These are phyloP conservation scores for Elaeis guineensis DNA, from an alignment of 176 grass and related monocot species.

Conservation along the genomic window DNA sequence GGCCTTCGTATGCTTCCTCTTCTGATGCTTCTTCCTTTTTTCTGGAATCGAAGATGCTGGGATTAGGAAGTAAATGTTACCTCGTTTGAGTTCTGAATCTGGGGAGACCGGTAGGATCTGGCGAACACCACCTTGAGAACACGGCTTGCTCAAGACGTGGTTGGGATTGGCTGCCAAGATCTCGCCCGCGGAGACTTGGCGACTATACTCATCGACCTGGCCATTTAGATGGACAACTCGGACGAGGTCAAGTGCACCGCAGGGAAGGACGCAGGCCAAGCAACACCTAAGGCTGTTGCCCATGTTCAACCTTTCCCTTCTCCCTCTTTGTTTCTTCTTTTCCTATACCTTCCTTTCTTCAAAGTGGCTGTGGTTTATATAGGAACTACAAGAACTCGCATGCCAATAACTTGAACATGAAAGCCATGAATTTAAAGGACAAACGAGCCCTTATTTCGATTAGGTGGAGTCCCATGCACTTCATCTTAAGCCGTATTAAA, in stretches of 20 bases:
- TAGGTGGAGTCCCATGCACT: not conserved
- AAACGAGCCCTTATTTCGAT: constrained; percentile 20
- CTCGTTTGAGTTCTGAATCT: constrained; percentile 10
- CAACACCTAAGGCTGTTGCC: constrained; percentile 17
- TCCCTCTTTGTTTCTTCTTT: not conserved
- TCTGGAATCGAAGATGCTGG: not conserved
- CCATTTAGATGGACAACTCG: constrained; percentile 8
- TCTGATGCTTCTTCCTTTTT: constrained; percentile 9
- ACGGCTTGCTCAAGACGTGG: constrained; percentile 14
- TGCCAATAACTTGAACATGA: constrained; percentile 8
- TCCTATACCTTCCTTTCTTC: not conserved
- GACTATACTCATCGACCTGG: constrained; percentile 16
- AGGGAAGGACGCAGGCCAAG: constrained; percentile 12
- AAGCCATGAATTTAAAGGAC: not conserved
- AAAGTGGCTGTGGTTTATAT: constrained; percentile 13
- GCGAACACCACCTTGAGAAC: not conserved
- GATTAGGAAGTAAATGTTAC: constrained; percentile 14
- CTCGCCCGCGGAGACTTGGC: not conserved
- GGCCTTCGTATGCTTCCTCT: not conserved
- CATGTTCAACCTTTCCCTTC: not conserved
- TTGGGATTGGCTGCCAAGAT: constrained; percentile 11
- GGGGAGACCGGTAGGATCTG: constrained; percentile 1
- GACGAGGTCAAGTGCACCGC: constrained; percentile 12
- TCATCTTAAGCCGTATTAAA: constrained; percentile 32
- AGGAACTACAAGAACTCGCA: not conserved